Conservation (phyloP, 768 basidiomycete species). For the Amanita inopinata region DNA sequence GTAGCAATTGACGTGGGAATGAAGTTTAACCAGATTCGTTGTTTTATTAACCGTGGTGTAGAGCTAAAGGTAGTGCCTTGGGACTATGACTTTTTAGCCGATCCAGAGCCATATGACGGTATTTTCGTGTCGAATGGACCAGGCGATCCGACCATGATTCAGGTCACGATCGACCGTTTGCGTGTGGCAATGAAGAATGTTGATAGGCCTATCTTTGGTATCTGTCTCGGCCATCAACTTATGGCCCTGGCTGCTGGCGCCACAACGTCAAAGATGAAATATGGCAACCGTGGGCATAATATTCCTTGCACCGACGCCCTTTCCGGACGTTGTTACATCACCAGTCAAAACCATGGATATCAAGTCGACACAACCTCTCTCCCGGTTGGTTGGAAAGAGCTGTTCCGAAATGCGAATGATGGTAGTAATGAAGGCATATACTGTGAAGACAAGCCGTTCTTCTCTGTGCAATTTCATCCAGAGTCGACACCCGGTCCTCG, state of each 20-base stretch:
- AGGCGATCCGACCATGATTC: slow-evolving; percentile 86
- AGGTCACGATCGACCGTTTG: slow-evolving; percentile 60
- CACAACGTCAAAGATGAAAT: slow-evolving; percentile 97
- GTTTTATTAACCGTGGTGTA: slow-evolving; percentile 85
- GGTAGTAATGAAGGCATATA: slow-evolving; percentile 97
- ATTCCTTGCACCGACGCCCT: slow-evolving; percentile 93
- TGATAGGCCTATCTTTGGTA: slow-evolving; percentile 90
- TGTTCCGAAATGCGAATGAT: slow-evolving; percentile 96
- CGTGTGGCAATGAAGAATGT: slow-evolving; percentile 57
- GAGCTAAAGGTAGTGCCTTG: slow-evolving; percentile 97
- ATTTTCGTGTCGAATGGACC: slow-evolving; percentile 97
- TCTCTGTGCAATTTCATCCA: slow-evolving; percentile 99
- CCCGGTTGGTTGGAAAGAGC: slow-evolving; percentile 80
- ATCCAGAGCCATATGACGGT: slow-evolving; percentile 81
- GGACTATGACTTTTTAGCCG: slow-evolving; percentile 84
- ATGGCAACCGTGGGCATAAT: slow-evolving; percentile 98
- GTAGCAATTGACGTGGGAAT: slow-evolving; percentile 97
- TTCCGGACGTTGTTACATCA: slow-evolving; percentile 96
- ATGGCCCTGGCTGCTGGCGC: slow-evolving; percentile 93
- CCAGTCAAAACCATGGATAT: slow-evolving; percentile 97
- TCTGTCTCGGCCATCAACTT: slow-evolving; percentile 96
- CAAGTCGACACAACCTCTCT: slow-evolving; percentile 81
- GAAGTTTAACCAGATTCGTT: slow-evolving; percentile 99
- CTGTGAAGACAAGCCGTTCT: slow-evolving; percentile 87
- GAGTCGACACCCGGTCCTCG: slow-evolving; percentile 95